Evolutionary conservation across 2,329 filamentous ascomycete genomes (phyloP).

Genomic region (Hymenoscyphus repandus): DNA sequence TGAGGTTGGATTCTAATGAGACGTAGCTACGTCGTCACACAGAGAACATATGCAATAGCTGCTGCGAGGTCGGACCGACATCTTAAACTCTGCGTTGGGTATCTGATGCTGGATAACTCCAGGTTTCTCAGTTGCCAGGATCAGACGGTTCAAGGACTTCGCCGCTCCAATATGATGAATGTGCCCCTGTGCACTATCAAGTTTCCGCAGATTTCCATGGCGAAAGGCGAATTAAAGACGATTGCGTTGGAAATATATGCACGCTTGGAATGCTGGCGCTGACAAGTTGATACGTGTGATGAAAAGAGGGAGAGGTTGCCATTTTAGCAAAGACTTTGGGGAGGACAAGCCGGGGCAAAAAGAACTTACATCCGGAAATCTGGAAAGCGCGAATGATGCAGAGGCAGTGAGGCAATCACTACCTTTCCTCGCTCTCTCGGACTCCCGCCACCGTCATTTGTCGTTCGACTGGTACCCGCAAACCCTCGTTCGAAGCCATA

Average conservation of each 20-base stretch:
- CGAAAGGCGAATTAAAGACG: neutral
- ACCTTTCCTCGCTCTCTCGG: neutral
- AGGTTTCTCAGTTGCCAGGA: neutral
- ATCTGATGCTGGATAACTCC: neutral
- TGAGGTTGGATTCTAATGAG: constrained; percentile 8
- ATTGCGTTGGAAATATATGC: neutral
- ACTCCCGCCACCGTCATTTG: neutral
- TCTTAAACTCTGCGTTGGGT: neutral
- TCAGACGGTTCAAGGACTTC: neutral
- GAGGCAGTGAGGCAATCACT: neutral
- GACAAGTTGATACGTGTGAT: neutral
- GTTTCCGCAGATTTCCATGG: neutral
- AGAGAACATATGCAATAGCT: constrained; percentile 10
- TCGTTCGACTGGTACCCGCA: neutral
- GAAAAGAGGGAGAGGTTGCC: neutral
- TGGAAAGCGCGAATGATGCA: neutral
- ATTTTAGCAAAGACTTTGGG: neutral
- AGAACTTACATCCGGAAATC: constrained; percentile 2
- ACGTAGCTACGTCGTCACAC: constrained; percentile 17
- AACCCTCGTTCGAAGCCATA: neutral
- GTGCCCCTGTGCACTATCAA: neutral
- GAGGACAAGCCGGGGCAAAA: constrained; percentile 5
- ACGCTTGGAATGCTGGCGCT: constrained; percentile 2
- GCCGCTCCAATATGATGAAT: neutral
- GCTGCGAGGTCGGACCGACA: constrained; percentile 17